Evolutionary conservation across 2,329 filamentous ascomycete species (phyloP).

Genomic region (Alternaria atra): DNA sequence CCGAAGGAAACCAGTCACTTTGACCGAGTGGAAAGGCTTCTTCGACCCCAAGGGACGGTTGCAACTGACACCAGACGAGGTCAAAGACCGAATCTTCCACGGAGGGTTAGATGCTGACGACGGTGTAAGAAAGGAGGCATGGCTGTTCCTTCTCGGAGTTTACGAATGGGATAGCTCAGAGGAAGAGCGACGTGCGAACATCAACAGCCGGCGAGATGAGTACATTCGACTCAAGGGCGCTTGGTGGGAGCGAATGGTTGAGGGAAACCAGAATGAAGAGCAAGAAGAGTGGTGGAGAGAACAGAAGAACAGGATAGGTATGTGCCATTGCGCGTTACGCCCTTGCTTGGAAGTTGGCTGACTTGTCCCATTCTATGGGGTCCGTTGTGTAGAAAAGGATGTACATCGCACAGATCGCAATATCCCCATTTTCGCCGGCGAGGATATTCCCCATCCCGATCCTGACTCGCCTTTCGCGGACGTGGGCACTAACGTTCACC

Average conservation of each 20-base stretch:
- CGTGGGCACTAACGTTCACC: constrained; percentile 92
- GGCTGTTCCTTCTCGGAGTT: constrained; percentile 91
- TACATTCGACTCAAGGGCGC: constrained; percentile 92
- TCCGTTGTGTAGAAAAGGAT: constrained; percentile 82
- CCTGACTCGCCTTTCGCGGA: constrained; percentile 94
- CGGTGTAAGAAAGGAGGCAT: constrained; percentile 93
- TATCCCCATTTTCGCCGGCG: constrained; percentile 93
- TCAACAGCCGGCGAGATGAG: constrained; percentile 87
- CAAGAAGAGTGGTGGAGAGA: constrained; percentile 97
- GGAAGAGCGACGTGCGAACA: constrained; percentile 82
- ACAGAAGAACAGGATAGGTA: constrained; percentile 92
- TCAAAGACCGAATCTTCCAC: constrained; percentile 97
- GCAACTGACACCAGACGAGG: constrained; percentile 84
- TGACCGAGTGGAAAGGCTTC: constrained; percentile 90
- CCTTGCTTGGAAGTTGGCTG: constrained; percentile 41
- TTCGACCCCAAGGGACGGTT: constrained; percentile 84
- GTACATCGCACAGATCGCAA: constrained; percentile 96
- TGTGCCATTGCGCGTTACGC: constrained; percentile 46
- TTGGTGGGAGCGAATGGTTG: constrained; percentile 95
- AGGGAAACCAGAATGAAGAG: constrained; percentile 80
- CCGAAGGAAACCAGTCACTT: constrained; percentile 76
- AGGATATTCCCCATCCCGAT: constrained; percentile 96
- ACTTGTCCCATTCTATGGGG: constrained; percentile 64
- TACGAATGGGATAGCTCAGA: constrained; percentile 91
- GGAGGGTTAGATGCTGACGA: constrained; percentile 89